Evolutionary conservation across 2,329 filamentous ascomycete species (phyloP).

Genomic region (Trichoderma sp.): DNA sequence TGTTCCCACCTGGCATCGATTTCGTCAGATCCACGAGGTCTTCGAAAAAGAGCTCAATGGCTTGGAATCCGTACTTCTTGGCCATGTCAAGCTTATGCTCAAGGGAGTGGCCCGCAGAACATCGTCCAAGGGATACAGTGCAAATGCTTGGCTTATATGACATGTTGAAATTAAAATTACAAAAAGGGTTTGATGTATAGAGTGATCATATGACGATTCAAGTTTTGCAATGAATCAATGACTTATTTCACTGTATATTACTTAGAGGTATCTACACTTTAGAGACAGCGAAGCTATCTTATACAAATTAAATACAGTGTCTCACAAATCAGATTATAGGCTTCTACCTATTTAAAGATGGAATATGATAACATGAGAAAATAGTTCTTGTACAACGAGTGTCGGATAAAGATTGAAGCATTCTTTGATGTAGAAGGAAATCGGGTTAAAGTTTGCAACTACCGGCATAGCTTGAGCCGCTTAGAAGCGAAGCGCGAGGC

Average conservation of each 20-base stretch:
- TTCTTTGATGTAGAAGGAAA: not conserved
- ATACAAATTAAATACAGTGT: not conserved
- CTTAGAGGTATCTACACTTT: not conserved
- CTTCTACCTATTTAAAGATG: not conserved
- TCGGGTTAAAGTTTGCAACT: too few relatives aligned
- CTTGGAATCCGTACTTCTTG: constrained; percentile 64
- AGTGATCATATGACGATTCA: not conserved
- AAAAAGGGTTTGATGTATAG: not conserved
- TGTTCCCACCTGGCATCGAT: constrained; percentile 47
- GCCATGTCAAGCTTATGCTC: constrained; percentile 71
- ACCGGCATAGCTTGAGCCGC: not conserved
- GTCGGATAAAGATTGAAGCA: constrained; percentile 13
- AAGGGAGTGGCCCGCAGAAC: constrained; percentile 68
- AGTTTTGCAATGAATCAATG: not conserved
- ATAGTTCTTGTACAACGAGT: not conserved
- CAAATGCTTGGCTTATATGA: constrained; percentile 64
- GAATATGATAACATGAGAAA: not conserved
- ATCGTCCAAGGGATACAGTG: constrained; percentile 76
- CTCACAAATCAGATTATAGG: not conserved
- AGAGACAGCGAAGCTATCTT: not conserved
- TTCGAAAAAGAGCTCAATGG: constrained; percentile 78
- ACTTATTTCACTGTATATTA: not conserved
- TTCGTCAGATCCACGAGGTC: constrained; percentile 67
- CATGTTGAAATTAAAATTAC: not conserved
- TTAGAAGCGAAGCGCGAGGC: not conserved